phyloP scores from a whole-genome alignment of 106 monocot species.

The Apostasia ramifera region DNA sequence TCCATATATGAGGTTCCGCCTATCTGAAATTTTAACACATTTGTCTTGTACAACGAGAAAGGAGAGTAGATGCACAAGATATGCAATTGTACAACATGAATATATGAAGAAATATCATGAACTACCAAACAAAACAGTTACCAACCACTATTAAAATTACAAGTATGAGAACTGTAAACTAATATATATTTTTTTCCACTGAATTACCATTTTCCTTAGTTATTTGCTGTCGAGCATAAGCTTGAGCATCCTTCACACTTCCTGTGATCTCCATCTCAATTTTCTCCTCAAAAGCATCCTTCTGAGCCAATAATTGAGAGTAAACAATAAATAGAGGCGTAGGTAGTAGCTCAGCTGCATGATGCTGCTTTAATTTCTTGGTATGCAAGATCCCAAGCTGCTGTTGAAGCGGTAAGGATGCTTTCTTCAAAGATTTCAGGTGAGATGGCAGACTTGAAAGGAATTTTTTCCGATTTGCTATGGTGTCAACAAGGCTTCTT shows the following conservation, averaged over 20 bases:
- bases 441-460: slow-evolving; percentile 88
- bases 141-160: too few species aligned
- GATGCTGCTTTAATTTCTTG: slow-evolving; percentile 86
- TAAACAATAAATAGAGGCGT: slow-evolving; percentile 84
- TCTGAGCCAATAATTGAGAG: slow-evolving; percentile 82
- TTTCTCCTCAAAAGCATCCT: slow-evolving; percentile 92
- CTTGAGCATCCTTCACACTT: slow-evolving; percentile 87
- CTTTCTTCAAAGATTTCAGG: slow-evolving; percentile 94
- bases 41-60: too few species aligned
- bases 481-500: slow-evolving; percentile 53
- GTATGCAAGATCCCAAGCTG: slow-evolving; percentile 85
- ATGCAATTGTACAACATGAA: too few species aligned
- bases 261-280: slow-evolving; percentile 92
- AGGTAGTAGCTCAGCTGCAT: slow-evolving; percentile 80
- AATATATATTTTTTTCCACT: too few species aligned
- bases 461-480: slow-evolving; percentile 74
- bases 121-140: too few species aligned
- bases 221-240: slow-evolving; percentile 64
- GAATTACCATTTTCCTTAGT: slow-evolving; percentile 62
- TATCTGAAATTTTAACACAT: too few species aligned
- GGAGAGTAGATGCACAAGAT: too few species aligned
- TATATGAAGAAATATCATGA: too few species aligned
- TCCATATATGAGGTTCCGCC: too few species aligned
- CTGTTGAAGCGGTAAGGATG: slow-evolving; percentile 89
- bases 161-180: too few species aligned